Percentiles rank a stretch among this genome's conserved stretches.
These are phyloP conservation scores for Gonapodya sp. DNA, from an alignment of 192 early-diverging fungal genomes.

Conservation along the genomic window DNA sequence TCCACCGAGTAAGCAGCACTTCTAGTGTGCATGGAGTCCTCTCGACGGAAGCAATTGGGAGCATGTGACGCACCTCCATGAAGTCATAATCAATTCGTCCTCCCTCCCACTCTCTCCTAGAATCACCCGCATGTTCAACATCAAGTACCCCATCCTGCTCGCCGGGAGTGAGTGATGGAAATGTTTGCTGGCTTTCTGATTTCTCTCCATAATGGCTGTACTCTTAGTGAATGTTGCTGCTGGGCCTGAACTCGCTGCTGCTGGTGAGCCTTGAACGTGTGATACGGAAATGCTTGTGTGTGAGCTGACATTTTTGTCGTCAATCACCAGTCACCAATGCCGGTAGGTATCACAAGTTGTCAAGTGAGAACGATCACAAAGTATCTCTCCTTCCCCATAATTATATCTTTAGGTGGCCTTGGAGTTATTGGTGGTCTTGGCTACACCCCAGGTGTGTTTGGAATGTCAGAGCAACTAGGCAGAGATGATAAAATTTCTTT, in stretches of 20 bases:
- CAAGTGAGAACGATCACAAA: neutral
- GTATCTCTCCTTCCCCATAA: neutral
- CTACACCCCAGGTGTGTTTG: constrained; percentile 11
- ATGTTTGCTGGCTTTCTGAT: neutral
- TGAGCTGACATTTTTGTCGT: neutral
- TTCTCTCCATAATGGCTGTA: neutral
- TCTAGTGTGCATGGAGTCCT: neutral
- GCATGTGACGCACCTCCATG: neutral
- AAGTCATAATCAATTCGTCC: neutral
- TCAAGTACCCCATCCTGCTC: constrained; percentile 32
- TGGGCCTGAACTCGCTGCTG: constrained; percentile 6
- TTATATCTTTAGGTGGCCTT: constrained; percentile 21
- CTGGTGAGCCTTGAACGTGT: neutral
- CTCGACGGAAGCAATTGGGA: too few relatives aligned
- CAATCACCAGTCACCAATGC: neutral
- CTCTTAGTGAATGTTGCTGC: constrained; percentile 13
- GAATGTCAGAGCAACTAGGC: too few relatives aligned
- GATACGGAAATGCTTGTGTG: too few relatives aligned
- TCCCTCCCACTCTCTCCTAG: neutral
- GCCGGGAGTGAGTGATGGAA: constrained; percentile 18
- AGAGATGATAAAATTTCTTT: too few relatives aligned
- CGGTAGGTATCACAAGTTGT: neutral
- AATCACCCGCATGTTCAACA: constrained; percentile 27
- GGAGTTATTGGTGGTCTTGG: constrained; percentile 31
- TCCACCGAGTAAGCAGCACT: neutral